These are phyloP conservation scores for Ramaria rubella DNA, from an alignment of 768 basidiomycete genomes.

Conservation along the genomic window DNA sequence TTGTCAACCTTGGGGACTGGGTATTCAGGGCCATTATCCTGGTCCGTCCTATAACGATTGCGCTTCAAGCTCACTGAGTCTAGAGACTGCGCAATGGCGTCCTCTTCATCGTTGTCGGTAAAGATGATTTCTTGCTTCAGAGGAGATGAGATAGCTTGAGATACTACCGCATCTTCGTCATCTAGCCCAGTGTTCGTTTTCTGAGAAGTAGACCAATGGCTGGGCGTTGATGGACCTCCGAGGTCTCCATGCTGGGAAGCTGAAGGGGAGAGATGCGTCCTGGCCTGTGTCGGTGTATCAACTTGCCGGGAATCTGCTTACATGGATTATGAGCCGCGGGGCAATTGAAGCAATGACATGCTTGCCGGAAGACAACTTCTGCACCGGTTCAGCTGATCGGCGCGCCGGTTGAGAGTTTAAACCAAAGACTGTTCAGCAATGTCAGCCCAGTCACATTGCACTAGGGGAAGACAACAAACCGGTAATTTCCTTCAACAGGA, in stretches of 20 bases:
- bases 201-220: constrained; percentile 3
- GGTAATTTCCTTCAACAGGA: background rate
- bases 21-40: no score
- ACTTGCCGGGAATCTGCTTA: background rate
- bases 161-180: background rate
- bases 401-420: background rate
- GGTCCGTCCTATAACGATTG: no score
- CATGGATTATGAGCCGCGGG: background rate
- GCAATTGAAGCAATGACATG: background rate
- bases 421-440: background rate
- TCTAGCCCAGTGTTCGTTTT: background rate
- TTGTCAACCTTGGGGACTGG: no score
- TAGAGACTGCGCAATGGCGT: no score
- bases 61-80: background rate
- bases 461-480: background rate
- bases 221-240: background rate
- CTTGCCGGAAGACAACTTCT: background rate
- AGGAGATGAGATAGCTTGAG: background rate
- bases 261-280: background rate
- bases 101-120: background rate
- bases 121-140: background rate
- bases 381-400: background rate
- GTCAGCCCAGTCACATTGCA: background rate
- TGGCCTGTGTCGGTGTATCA: background rate
- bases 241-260: background rate